phyloP scores from a whole-genome alignment of 2,329 filamentous ascomycete species.

The Fusarium mangiferae region DNA sequence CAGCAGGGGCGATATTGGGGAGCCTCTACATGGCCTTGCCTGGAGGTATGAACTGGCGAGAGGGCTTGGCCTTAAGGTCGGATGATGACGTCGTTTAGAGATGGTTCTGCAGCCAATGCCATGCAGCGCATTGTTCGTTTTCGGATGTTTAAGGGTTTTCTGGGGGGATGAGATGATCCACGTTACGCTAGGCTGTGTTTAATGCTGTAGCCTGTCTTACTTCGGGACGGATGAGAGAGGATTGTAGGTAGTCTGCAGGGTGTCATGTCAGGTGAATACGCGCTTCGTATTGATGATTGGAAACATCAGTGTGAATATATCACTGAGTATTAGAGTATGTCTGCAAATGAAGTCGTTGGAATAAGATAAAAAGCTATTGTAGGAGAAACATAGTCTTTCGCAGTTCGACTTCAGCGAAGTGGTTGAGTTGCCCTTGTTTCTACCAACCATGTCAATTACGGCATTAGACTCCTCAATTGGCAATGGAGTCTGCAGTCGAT shows the following conservation, averaged over 20 bases:
- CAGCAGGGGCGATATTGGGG: conserved; percentile 10
- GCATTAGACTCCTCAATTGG: neutral
- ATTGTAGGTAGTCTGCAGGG: neutral
- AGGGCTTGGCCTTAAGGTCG: neutral
- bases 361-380: neutral
- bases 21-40: conserved; percentile 7
- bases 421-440: neutral
- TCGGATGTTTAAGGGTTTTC: too few relatives aligned
- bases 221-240: neutral
- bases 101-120: neutral
- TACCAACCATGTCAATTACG: neutral
- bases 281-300: neutral
- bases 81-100: conserved; percentile 22
- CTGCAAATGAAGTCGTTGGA: neutral
- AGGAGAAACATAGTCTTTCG: neutral
- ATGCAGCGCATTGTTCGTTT: neutral
- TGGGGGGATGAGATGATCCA: neutral
- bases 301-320: neutral
- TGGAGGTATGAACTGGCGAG: neutral
- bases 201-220: neutral
- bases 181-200: neutral
- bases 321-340: neutral
- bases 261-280: conserved; percentile 7
- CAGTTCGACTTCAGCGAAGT: neutral
- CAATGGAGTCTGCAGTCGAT: neutral